A percentile compares a stretch with the other conserved stretches of the same genome.
Conservation (phyloP, 2,329 filamentous ascomycete species). For the Cladosporium sp. region DNA sequence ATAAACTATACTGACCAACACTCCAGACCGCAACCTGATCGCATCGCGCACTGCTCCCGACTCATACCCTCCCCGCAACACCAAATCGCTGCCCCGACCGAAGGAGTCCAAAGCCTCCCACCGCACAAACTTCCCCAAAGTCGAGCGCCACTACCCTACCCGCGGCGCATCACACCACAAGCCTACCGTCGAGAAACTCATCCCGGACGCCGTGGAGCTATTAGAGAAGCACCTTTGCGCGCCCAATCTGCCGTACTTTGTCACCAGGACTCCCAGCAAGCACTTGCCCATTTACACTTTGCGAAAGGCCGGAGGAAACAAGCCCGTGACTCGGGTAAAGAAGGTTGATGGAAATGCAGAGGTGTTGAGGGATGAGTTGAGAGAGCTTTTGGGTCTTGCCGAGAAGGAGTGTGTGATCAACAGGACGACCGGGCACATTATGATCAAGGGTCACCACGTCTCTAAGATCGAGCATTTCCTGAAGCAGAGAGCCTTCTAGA, state of each 20-base stretch:
- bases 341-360: conserved; percentile 73
- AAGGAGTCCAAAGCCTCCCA: conserved; percentile 39
- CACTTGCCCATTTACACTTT: conserved; percentile 77
- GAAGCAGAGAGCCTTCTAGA: conserved; percentile 38
- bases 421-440: conserved; percentile 68
- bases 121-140: conserved; percentile 35
- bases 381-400: conserved; percentile 49
- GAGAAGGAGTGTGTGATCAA: conserved; percentile 58
- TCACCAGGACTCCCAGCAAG: conserved; percentile 68
- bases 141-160: conserved; percentile 37
- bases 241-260: conserved; percentile 63
- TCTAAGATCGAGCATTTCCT: conserved; percentile 37
- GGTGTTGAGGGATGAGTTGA: conserved; percentile 64
- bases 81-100: conserved; percentile 38
- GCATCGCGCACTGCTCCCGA: conserved; percentile 36
- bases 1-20: background rate
- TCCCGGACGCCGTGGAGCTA: conserved; percentile 28
- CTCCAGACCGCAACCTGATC: conserved; percentile 35
- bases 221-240: conserved; percentile 37
- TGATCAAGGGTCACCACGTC: conserved; percentile 57
- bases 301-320: conserved; percentile 72
- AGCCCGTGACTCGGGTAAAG: conserved; percentile 71
- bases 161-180: conserved; percentile 30
- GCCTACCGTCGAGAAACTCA: conserved; percentile 25
- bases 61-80: conserved; percentile 34